These are phyloP conservation scores for Simmondsia chinensis DNA, from an alignment of 148 eudicot species.

Conservation along the genomic window DNA sequence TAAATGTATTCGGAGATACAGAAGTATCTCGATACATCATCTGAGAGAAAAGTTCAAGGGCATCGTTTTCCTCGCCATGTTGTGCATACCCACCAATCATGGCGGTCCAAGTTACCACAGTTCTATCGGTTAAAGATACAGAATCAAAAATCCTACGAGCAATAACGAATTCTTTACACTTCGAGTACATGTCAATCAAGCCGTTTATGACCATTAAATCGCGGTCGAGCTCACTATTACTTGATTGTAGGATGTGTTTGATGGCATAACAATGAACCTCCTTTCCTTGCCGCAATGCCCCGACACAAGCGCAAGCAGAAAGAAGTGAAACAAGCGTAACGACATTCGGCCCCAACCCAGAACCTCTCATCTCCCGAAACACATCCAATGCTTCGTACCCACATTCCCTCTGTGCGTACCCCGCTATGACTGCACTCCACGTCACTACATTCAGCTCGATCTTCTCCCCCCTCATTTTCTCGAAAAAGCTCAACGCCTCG, in stretches of 20 bases:
- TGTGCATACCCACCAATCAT: conserved; percentile 81
- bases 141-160: conserved; percentile 47
- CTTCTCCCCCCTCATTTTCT: conserved; percentile 40
- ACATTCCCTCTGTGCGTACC: conserved; percentile 61
- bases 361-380: conserved; percentile 41
- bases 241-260: conserved; percentile 25
- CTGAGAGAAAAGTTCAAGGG: conserved; percentile 45
- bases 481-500: conserved; percentile 51
- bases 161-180: conserved; percentile 36
- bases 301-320: conserved; percentile 57
- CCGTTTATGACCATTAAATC: conserved; percentile 61
- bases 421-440: conserved; percentile 82
- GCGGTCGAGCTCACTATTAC: conserved; percentile 23
- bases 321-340: conserved; percentile 63
- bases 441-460: conserved; percentile 54
- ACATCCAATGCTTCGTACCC: conserved; percentile 58
- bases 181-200: conserved; percentile 67
- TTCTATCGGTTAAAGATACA: conserved; percentile 26
- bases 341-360: conserved; percentile 48
- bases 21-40: conserved; percentile 32
- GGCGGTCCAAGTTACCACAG: conserved; percentile 75
- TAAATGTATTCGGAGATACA: conserved; percentile 50
- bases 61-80: conserved; percentile 65
- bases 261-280: conserved; percentile 58
- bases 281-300: conserved; percentile 53